Percentiles rank a stretch among this genome's conserved stretches.
phyloP scores from a whole-genome alignment of 2,329 filamentous ascomycete genomes.

The Dothideomycetes sp. region DNA sequence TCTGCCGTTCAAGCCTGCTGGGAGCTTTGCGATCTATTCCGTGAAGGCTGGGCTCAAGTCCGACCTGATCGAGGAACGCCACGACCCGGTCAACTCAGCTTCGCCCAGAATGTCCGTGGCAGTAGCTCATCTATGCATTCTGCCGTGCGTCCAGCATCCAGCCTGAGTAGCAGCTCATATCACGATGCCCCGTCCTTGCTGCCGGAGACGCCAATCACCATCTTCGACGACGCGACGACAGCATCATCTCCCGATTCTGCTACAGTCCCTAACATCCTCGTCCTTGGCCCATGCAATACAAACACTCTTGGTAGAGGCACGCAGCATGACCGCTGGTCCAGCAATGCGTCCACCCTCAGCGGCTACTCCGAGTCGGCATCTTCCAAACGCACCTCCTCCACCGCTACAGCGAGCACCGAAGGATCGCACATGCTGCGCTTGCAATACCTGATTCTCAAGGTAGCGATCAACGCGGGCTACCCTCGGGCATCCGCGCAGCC shows the following conservation, averaged over 20 bases:
- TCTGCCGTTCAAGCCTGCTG: conserved; percentile 89
- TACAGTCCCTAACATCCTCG: conserved; percentile 75
- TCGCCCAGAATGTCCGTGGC: conserved; percentile 33
- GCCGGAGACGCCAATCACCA: conserved; percentile 87
- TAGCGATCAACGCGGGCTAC: conserved; percentile 77
- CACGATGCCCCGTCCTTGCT: conserved; percentile 35
- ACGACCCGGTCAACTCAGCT: conserved; percentile 65
- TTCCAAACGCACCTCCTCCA: conserved; percentile 56
- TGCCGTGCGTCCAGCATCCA: conserved; percentile 31
- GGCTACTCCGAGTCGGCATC: conserved; percentile 60
- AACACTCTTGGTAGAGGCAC: conserved; percentile 26
- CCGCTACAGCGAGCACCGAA: conserved; percentile 60
- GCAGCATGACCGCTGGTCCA: conserved; percentile 65
- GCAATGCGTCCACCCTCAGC: conserved; percentile 62
- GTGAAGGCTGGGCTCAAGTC: conserved; percentile 82
- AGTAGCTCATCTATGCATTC: conserved; percentile 7
- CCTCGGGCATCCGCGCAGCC: conserved; percentile 46
- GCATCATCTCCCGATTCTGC: conserved; percentile 61
- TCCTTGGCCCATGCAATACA: conserved; percentile 49
- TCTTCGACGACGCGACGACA: conserved; percentile 74
- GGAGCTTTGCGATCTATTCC: conserved; percentile 88
- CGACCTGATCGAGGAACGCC: conserved; percentile 79
- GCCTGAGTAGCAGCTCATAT: conserved; percentile 33
- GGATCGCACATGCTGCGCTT: conserved; percentile 68
- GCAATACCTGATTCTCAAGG: conserved; percentile 70